A percentile compares a stretch with the other conserved stretches of the same genome.
Evolutionary conservation across 257 asterid genomes (phyloP).

Genomic region (Solanum lignicaule): DNA sequence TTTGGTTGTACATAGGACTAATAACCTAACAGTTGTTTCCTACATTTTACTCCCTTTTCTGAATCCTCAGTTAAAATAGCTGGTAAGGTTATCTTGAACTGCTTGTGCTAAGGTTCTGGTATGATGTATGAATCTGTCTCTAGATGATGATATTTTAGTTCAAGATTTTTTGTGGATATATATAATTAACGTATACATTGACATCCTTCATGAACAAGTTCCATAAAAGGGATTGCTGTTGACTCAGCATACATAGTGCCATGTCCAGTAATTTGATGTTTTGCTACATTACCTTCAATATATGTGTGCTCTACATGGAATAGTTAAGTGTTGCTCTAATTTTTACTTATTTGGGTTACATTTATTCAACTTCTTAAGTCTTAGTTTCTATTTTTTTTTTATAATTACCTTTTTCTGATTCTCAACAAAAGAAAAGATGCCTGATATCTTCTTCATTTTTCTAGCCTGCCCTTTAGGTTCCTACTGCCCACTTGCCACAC

Average conservation of each 20-base stretch:
- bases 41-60: background rate
- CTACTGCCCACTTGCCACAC: slow-evolving; percentile 69
- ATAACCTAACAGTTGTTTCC: background rate
- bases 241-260: background rate
- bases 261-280: background rate
- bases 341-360: background rate
- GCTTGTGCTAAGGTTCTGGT: background rate
- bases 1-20: background rate
- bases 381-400: background rate
- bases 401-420: background rate
- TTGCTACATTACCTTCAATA: background rate
- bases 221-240: background rate
- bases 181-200: background rate
- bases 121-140: background rate
- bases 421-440: background rate
- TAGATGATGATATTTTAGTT: background rate
- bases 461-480: slow-evolving; percentile 97
- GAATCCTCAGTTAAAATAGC: background rate
- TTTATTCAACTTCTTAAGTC: background rate
- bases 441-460: background rate
- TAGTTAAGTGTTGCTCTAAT: background rate
- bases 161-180: background rate
- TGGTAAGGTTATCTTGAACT: background rate
- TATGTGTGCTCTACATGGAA: background rate
- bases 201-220: background rate